phyloP scores from a whole-genome alignment of 2,329 filamentous ascomycete genomes.

The Penicillium aurantiogriseum region DNA sequence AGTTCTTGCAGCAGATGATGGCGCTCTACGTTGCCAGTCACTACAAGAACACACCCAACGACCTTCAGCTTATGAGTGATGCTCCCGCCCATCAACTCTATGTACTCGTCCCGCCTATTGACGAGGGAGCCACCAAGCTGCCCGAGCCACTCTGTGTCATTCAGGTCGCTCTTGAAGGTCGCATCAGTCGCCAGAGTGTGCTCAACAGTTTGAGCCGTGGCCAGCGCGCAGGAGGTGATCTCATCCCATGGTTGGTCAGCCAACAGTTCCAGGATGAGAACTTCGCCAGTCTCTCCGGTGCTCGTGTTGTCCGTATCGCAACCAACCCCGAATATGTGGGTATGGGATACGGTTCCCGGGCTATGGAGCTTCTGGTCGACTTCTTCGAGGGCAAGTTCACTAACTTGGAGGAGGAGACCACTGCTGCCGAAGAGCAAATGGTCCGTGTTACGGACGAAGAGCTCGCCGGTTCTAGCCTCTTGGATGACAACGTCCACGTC shows the following conservation, averaged over 20 bases:
- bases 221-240: slow-evolving; percentile 81
- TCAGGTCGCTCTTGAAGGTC: slow-evolving; percentile 89
- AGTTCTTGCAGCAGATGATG: slow-evolving; percentile 97
- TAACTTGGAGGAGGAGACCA: slow-evolving; percentile 71
- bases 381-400: slow-evolving; percentile 95
- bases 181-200: slow-evolving; percentile 90
- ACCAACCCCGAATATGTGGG: slow-evolving; percentile 89
- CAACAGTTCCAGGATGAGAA: slow-evolving; percentile 98
- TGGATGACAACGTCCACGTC: slow-evolving; percentile 85
- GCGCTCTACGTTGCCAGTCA: slow-evolving; percentile 94
- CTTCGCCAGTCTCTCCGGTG: slow-evolving; percentile 89
- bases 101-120: slow-evolving; percentile 82
- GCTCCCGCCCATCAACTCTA: slow-evolving; percentile 95
- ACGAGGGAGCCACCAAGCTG: slow-evolving; percentile 71
- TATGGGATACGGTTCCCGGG: slow-evolving; percentile 92
- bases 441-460: slow-evolving; percentile 79
- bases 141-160: slow-evolving; percentile 94
- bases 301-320: slow-evolving; percentile 87
- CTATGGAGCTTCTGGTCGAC: slow-evolving; percentile 79
- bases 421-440: slow-evolving; percentile 57
- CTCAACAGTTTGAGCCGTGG: slow-evolving; percentile 85
- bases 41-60: slow-evolving; percentile 97
- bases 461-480: slow-evolving; percentile 69
- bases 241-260: slow-evolving; percentile 96
- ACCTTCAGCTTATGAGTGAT: slow-evolving; percentile 97